A percentile compares a stretch with the other conserved stretches of the same genome.
These are phyloP conservation scores for Sclerotinia trifoliorum DNA, from an alignment of 2,329 filamentous ascomycete species.

Conservation along the genomic window DNA sequence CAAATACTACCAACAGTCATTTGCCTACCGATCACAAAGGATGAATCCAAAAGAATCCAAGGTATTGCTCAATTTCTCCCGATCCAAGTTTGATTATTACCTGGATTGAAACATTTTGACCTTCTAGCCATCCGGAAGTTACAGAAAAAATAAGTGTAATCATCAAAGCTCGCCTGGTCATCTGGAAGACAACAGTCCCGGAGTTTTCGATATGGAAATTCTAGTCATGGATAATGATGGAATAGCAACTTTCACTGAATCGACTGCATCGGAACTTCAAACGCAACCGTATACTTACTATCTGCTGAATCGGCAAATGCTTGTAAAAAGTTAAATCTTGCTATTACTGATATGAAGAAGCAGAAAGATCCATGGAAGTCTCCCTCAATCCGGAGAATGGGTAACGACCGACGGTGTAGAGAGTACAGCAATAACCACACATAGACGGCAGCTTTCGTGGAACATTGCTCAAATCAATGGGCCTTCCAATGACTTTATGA, in stretches of 20 bases:
- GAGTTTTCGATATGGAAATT: background rate
- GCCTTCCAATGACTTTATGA: background rate
- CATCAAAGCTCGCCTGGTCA: background rate
- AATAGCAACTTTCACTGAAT: background rate
- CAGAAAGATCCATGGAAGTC: background rate
- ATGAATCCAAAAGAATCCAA: background rate
- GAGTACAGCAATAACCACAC: background rate
- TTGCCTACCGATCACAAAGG: background rate
- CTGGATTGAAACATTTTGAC: background rate
- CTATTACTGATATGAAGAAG: background rate
- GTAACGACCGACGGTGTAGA: background rate
- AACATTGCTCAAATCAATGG: background rate
- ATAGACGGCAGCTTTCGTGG: background rate
- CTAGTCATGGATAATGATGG: background rate
- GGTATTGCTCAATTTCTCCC: background rate
- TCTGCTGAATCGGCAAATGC: background rate
- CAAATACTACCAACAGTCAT: background rate
- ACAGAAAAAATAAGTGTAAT: background rate
- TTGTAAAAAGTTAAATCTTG: background rate
- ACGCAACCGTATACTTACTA: background rate
- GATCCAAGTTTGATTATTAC: background rate
- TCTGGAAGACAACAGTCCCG: background rate
- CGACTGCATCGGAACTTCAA: background rate
- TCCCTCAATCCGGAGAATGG: background rate
- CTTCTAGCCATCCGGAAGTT: background rate